Evolutionary conservation across 2,329 filamentous ascomycete genomes (phyloP).

Genomic region (Diaporthe vexans): DNA sequence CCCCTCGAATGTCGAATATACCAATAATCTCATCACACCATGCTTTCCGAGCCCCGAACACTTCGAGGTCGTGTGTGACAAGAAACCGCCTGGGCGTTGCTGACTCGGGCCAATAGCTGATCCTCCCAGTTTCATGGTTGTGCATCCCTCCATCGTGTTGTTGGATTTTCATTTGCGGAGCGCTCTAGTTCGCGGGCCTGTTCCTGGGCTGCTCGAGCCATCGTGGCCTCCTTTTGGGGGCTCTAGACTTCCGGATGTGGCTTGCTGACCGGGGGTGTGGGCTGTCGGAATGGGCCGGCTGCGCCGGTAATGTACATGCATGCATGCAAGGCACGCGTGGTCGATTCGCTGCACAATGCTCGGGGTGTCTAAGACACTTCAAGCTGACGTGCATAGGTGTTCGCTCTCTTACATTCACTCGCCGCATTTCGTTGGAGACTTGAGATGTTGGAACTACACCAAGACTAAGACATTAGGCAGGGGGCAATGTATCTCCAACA

Average conservation of each 20-base stretch:
- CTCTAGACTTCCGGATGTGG: slow-evolving; percentile 2
- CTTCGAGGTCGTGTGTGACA: slow-evolving; percentile 7
- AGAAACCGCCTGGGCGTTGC: background rate
- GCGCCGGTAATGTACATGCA: background rate
- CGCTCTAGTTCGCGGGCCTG: background rate
- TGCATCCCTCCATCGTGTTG: background rate
- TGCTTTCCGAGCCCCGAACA: background rate
- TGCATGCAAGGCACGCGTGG: slow-evolving; percentile 12
- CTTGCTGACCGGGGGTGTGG: slow-evolving; percentile 19
- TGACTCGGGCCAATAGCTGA: slow-evolving; percentile 6
- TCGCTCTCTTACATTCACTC: slow-evolving; percentile 3
- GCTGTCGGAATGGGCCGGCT: slow-evolving; percentile 28
- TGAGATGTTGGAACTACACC: background rate
- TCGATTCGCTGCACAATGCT: background rate
- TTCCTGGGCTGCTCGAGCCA: slow-evolving; percentile 26
- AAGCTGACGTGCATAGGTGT: slow-evolving; percentile 19
- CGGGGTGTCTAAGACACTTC: background rate
- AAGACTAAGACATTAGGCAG: background rate
- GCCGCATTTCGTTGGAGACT: slow-evolving; percentile 1
- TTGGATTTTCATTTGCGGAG: background rate
- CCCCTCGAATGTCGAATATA: slow-evolving; percentile 27
- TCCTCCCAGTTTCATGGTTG: slow-evolving; percentile 30
- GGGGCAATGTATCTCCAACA: slow-evolving; percentile 17
- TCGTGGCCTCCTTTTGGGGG: background rate
- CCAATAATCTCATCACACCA: background rate